phyloP scores from a whole-genome alignment of 768 basidiomycete genomes.

The Tubosaeta sp. region DNA sequence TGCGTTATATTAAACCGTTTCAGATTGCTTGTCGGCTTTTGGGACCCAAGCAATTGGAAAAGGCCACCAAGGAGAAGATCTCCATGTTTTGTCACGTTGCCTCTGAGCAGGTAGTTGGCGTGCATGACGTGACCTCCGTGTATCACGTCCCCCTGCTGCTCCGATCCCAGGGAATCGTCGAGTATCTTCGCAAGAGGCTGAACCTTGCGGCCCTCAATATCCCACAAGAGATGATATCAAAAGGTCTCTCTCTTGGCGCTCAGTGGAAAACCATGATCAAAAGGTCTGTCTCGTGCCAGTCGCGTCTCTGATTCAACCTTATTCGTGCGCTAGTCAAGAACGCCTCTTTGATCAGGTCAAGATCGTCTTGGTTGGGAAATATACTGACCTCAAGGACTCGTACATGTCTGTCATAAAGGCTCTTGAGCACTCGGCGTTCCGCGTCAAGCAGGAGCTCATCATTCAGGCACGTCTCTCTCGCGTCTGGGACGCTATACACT shows the following conservation, averaged over 20 bases:
- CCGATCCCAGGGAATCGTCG: conserved; percentile 86
- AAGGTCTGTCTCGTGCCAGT: conserved; percentile 45
- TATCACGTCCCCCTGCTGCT: conserved; percentile 96
- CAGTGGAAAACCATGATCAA: conserved; percentile 84
- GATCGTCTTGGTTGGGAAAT: conserved; percentile 94
- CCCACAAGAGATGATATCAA: conserved; percentile 49
- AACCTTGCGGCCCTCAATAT: conserved; percentile 59
- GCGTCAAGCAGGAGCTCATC: conserved; percentile 78
- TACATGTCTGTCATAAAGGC: conserved; percentile 99
- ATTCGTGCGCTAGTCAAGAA: conserved; percentile 64
- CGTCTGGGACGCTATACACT: conserved; percentile 1
- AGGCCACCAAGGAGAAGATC: conserved; percentile 89
- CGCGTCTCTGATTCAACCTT: background rate
- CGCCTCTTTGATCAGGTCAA: conserved; percentile 84
- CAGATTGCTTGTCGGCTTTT: conserved; percentile 92
- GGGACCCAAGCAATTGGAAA: conserved; percentile 74
- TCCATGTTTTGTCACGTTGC: conserved; percentile 99
- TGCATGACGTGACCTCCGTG: conserved; percentile 94
- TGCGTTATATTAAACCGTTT: background rate
- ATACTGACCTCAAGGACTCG: conserved; percentile 94
- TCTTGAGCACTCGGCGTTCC: conserved; percentile 94
- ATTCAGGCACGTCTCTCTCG: conserved; percentile 56
- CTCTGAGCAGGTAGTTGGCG: conserved; percentile 85
- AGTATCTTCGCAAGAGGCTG: conserved; percentile 79
- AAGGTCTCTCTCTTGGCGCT: conserved; percentile 60